Base-by-base conservation (phyloP, 2,329 filamentous ascomycete genomes). In the Nigrospora osmanthi region DNA sequence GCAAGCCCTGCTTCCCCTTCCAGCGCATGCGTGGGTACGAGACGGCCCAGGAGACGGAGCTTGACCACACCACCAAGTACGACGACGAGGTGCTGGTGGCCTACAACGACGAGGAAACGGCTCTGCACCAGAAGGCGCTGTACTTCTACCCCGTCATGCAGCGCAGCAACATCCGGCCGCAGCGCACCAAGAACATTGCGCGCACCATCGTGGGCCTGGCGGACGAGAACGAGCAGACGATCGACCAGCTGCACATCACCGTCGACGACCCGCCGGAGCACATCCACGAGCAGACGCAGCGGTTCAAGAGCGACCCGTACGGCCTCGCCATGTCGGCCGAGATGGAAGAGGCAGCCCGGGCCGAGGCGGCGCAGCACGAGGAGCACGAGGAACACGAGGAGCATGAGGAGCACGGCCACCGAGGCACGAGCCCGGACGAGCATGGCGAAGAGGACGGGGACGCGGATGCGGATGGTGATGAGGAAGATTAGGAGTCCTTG, bases 121-220 rank as follows among this genome's bases (percentile, higher is more conserved):
- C 63, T 19, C 55, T 64, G 40, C 59, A 65, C 41, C 71, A 78
- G 51, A 78, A 77, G 59, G 81, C 73, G 7, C 77, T 75, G 12
- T 84, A 81, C 61, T 85, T 84, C 63, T 85, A 85, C 54, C 82
- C 82, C 4, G 72, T 85, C 50, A 76, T 85, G 64, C 80, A 84
- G 61, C 76, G 78, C 44, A 78, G 73, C 39, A 71, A 72, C 17
- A 78, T 85, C 54, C 71, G 79, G 38, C 79, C 78, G 30, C 80
- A 82, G 62, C 73, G 81, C 47, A 75, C 72, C 49, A 82, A 78
- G 69, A 80, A 80, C 57, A 81, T 83, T 51, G 72, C 76, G 38
- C 73, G 75, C 39, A 75, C 68, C 31, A 66, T 67, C 33, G 66
- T 66, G 38, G 73, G 70, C 46, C 58, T 71, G 28, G 54, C 53